Conservation (phyloP, 169 alveolate genomes). For the Plasmodium fragile region DNA sequence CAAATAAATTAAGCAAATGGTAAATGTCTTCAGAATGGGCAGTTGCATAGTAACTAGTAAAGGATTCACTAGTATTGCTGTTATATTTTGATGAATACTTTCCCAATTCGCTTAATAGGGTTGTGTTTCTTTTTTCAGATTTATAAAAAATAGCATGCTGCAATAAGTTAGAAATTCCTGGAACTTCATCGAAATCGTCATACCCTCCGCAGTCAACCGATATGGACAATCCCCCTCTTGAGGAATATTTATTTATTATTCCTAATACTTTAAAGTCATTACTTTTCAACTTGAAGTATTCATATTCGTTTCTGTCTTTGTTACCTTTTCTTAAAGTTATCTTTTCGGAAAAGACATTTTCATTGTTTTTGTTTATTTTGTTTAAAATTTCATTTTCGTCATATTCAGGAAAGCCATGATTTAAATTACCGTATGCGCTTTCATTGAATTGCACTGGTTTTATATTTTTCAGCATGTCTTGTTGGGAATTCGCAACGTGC, state of each 20-base stretch:
- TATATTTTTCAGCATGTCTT: slow-evolving; percentile 11
- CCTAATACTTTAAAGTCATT: slow-evolving; percentile 75
- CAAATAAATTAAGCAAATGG: slow-evolving; percentile 63
- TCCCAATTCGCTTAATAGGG: slow-evolving; percentile 67
- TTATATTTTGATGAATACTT: slow-evolving; percentile 51
- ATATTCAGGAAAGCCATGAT: slow-evolving; percentile 7
- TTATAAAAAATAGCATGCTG: slow-evolving; percentile 54
- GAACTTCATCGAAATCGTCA: slow-evolving; percentile 68
- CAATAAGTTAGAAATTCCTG: slow-evolving; percentile 73
- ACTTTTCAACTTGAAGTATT: slow-evolving; percentile 65
- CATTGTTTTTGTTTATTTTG: slow-evolving; percentile 17
- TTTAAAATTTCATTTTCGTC: slow-evolving; percentile 13
- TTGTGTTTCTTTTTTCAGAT: slow-evolving; percentile 75
- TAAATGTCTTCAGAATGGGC: slow-evolving; percentile 57
- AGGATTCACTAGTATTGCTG: slow-evolving; percentile 39
- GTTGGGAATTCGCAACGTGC: slow-evolving; percentile 5
- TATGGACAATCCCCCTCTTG: slow-evolving; percentile 71
- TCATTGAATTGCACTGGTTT: slow-evolving; percentile 36
- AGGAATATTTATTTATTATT: slow-evolving; percentile 69
- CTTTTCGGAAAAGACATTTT: slow-evolving; percentile 43
- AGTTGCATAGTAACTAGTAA: slow-evolving; percentile 48
- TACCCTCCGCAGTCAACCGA: slow-evolving; percentile 74
- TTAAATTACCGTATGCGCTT: slow-evolving; percentile 13
- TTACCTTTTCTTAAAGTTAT: slow-evolving; percentile 41
- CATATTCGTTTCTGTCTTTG: slow-evolving; percentile 46